phyloP scores from a whole-genome alignment of 1,139 yeast genomes.

The Torulaspora globosa region DNA sequence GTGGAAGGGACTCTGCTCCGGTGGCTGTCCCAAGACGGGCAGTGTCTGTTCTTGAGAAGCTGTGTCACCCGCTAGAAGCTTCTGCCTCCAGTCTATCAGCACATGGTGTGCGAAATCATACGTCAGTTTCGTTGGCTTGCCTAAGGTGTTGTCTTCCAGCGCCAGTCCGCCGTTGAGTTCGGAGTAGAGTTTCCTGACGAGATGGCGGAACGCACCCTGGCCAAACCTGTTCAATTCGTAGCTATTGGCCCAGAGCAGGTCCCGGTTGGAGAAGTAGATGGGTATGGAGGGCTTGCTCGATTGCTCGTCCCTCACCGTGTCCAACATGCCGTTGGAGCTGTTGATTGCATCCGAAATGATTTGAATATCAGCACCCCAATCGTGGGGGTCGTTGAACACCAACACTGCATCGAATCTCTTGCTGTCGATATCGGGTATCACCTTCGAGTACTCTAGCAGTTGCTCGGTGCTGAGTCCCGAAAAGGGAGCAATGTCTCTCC shows the following conservation, averaged over 20 bases:
- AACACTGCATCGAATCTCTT: slow-evolving; percentile 70
- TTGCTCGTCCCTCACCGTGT: slow-evolving; percentile 49
- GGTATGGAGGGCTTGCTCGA: slow-evolving; percentile 60
- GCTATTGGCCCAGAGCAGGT: slow-evolving; percentile 87
- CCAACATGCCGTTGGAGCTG: slow-evolving; percentile 59
- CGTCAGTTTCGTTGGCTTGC: slow-evolving; percentile 79
- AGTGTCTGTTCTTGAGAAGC: slow-evolving; percentile 22
- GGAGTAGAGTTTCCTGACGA: slow-evolving; percentile 59
- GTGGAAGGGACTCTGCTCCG: slow-evolving; percentile 38
- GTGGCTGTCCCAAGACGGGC: slow-evolving; percentile 29
- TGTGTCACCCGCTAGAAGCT: slow-evolving; percentile 30
- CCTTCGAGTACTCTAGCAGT: slow-evolving; percentile 44
- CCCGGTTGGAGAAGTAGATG: slow-evolving; percentile 80
- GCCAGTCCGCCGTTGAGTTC: slow-evolving; percentile 50
- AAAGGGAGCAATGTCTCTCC: slow-evolving; percentile 46
- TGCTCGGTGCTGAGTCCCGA: slow-evolving; percentile 72
- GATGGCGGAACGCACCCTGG: slow-evolving; percentile 79
- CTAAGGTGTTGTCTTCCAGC: slow-evolving; percentile 60
- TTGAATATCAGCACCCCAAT: slow-evolving; percentile 83
- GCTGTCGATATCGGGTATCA: slow-evolving; percentile 34
- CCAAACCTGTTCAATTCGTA: slow-evolving; percentile 80
- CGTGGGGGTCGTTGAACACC: slow-evolving; percentile 89
- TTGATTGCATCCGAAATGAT: slow-evolving; percentile 67
- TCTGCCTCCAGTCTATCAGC: slow-evolving; percentile 54
- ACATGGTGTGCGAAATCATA: slow-evolving; percentile 81